Evolutionary conservation across 1,284 basidiomycete genomes (phyloP).

Genomic region (Pterula multifida): DNA sequence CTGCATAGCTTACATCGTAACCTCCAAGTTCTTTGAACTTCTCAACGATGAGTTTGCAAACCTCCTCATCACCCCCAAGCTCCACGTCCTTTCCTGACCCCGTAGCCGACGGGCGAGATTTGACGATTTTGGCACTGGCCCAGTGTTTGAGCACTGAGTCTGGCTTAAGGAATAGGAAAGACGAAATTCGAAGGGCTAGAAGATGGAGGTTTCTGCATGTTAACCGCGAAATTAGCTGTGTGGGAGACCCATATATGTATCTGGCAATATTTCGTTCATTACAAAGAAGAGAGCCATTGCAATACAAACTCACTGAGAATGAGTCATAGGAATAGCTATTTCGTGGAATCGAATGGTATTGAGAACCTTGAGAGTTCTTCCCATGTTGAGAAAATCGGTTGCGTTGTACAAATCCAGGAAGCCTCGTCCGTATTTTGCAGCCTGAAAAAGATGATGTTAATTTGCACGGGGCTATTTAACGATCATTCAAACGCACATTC

Average conservation of each 20-base stretch:
- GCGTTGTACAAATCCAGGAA: slow-evolving; percentile 92
- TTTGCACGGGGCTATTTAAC: not conserved
- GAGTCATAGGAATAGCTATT: slow-evolving; percentile 89
- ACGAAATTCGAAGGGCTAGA: slow-evolving; percentile 84
- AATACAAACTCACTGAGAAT: slow-evolving; percentile 56
- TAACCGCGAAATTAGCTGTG: slow-evolving; percentile 72
- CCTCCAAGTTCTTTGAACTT: slow-evolving; percentile 73
- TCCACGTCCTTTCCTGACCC: slow-evolving; percentile 41
- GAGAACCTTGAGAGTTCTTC: slow-evolving; percentile 86
- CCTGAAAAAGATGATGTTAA: slow-evolving; percentile 33
- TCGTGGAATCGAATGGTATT: slow-evolving; percentile 88
- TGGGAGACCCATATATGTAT: slow-evolving; percentile 67
- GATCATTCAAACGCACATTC: slow-evolving; percentile 40
- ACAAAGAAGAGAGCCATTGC: not conserved
- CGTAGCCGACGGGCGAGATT: slow-evolving; percentile 46
- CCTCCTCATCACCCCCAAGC: slow-evolving; percentile 58
- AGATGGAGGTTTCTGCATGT: slow-evolving; percentile 86
- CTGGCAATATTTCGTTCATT: slow-evolving; percentile 24
- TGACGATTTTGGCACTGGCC: slow-evolving; percentile 86
- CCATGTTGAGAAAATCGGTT: slow-evolving; percentile 83
- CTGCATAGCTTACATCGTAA: slow-evolving; percentile 79
- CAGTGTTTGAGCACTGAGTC: slow-evolving; percentile 90
- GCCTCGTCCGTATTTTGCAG: slow-evolving; percentile 89
- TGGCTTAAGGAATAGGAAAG: slow-evolving; percentile 72
- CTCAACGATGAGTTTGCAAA: slow-evolving; percentile 75